Conservation (phyloP, 139 green algal species). For the Gonium pectorale region DNA sequence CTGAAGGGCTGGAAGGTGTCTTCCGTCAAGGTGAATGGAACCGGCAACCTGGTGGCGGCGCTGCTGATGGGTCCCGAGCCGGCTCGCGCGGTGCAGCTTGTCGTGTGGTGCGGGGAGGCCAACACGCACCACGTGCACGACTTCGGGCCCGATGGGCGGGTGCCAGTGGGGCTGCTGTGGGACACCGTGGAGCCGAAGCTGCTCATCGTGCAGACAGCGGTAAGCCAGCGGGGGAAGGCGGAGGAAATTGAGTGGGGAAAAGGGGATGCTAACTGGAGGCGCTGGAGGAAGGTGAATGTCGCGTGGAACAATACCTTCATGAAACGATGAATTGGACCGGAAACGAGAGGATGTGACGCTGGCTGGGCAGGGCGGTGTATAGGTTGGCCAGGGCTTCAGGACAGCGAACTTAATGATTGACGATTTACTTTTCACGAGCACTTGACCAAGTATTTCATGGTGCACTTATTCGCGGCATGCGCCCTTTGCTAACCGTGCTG, state of each 20-base stretch:
- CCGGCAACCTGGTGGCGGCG: conserved; percentile 67
- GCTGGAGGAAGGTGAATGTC: too few relatives aligned
- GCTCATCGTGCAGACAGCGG: conserved; percentile 65
- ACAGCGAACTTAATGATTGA: too few relatives aligned
- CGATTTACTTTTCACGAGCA: too few relatives aligned
- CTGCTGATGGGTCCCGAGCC: conserved; percentile 37
- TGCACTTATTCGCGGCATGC: too few relatives aligned
- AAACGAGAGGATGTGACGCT: too few relatives aligned
- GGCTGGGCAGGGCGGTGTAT: too few relatives aligned
- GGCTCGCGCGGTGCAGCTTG: conserved; percentile 47
- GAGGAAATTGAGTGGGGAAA: not conserved
- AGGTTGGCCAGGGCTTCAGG: too few relatives aligned
- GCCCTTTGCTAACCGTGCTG: too few relatives aligned
- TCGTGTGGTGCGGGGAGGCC: conserved; percentile 59
- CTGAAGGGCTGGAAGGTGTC: conserved; percentile 46
- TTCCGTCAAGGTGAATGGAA: conserved; percentile 68
- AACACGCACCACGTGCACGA: conserved; percentile 47
- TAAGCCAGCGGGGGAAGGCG: not conserved
- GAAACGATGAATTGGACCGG: too few relatives aligned
- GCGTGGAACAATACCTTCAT: too few relatives aligned
- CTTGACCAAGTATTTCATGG: too few relatives aligned
- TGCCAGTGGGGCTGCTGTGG: conserved; percentile 60
- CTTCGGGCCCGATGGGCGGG: conserved; percentile 38
- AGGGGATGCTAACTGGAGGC: too few relatives aligned
- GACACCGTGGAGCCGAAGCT: conserved; percentile 69